Percentiles rank a stretch among this genome's conserved stretches.
These are phyloP conservation scores for Magnusiomyces tetraspermus DNA, from an alignment of 1,139 yeast species.

Conservation along the genomic window DNA sequence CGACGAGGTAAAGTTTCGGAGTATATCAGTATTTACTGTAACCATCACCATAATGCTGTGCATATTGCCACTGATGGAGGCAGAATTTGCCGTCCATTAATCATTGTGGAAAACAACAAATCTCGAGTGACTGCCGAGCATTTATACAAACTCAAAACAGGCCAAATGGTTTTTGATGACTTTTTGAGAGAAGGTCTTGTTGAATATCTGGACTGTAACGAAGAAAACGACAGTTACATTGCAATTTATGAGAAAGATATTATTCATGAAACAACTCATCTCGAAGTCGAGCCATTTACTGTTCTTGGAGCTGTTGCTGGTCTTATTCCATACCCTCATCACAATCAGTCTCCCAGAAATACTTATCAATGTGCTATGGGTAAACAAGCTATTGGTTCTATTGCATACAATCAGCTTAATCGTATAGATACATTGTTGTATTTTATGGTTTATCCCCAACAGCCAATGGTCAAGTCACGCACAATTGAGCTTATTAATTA, in stretches of 20 bases:
- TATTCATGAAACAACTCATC: slow-evolving; percentile 57
- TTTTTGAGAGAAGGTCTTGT: slow-evolving; percentile 79
- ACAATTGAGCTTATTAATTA: slow-evolving; percentile 92
- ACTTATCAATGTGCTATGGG: slow-evolving; percentile 99
- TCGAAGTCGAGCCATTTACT: slow-evolving; percentile 95
- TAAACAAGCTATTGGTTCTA: slow-evolving; percentile 98
- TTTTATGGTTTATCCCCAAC: slow-evolving; percentile 96
- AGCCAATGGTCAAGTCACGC: slow-evolving; percentile 97
- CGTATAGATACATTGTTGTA: slow-evolving; percentile 91
- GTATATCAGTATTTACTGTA: slow-evolving; percentile 82
- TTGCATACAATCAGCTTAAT: slow-evolving; percentile 91
- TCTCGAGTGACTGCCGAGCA: slow-evolving; percentile 69
- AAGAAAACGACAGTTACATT: slow-evolving; percentile 89
- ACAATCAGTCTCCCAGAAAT: slow-evolving; percentile 96
- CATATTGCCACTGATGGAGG: slow-evolving; percentile 99
- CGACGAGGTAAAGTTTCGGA: slow-evolving; percentile 81
- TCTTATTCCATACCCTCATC: slow-evolving; percentile 98
- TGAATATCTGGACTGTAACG: slow-evolving; percentile 94
- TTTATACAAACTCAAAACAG: slow-evolving; percentile 47
- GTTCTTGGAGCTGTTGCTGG: slow-evolving; percentile 98
- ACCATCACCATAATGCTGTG: slow-evolving; percentile 82
- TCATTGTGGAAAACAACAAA: slow-evolving; percentile 65
- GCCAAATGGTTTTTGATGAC: slow-evolving; percentile 80
- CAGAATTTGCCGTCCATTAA: slow-evolving; percentile 92
- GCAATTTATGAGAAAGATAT: slow-evolving; percentile 76